phyloP scores from a whole-genome alignment of 2,329 filamentous ascomycete species.

The Paecilomyces dactylethromorphus region DNA sequence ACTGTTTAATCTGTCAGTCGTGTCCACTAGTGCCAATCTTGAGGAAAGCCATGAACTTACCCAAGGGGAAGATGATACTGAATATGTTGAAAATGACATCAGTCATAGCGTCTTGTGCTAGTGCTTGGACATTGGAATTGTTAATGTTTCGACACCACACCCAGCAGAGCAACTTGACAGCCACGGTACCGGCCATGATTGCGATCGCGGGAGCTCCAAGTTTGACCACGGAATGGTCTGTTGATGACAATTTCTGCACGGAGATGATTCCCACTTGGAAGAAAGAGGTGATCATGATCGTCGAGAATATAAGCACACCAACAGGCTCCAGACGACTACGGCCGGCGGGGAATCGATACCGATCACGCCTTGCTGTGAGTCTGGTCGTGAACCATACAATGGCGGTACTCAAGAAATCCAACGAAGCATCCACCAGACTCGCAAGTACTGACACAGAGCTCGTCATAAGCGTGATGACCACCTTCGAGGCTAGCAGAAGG shows the following conservation, averaged over 20 bases:
- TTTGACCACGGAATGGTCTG: conserved; percentile 61
- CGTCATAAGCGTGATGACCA: conserved; percentile 68
- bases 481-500: conserved; percentile 67
- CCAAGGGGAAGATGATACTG: conserved; percentile 77
- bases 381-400: conserved; percentile 57
- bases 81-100: conserved; percentile 89
- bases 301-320: conserved; percentile 60
- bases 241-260: conserved; percentile 50
- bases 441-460: conserved; percentile 61
- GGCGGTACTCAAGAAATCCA: conserved; percentile 59
- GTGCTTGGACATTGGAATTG: conserved; percentile 77
- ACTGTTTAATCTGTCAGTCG: conserved; percentile 11
- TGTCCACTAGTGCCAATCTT: background rate
- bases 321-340: conserved; percentile 58
- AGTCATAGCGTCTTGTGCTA: conserved; percentile 63
- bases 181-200: conserved; percentile 75
- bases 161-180: conserved; percentile 79
- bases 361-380: conserved; percentile 53
- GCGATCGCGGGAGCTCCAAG: conserved; percentile 65
- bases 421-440: conserved; percentile 60
- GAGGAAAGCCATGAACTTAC: conserved; percentile 11
- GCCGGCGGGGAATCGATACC: conserved; percentile 58
- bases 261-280: conserved; percentile 58
- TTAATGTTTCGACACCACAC: conserved; percentile 80
- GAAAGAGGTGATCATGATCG: conserved; percentile 60